Base-by-base conservation (phyloP, 331 rosid species). In the Ulmus americana region DNA sequence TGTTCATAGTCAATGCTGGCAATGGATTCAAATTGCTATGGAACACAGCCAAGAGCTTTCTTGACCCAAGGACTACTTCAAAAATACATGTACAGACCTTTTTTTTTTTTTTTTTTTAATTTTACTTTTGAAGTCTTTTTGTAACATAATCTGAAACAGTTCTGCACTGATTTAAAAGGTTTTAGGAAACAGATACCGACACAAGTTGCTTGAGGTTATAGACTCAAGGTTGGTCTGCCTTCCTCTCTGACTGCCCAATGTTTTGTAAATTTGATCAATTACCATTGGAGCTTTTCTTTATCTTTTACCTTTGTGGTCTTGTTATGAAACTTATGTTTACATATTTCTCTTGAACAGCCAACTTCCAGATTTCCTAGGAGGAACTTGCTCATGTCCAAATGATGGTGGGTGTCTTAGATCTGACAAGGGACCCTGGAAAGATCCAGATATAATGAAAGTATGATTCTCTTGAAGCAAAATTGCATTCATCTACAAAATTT, bases 1-100 rank as follows among this genome's bases (percentile, higher is more conserved):
- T 94, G 98, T 94, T 74, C 78, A 86, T 94, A 74, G 95, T 94
- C 52, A 94, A 94, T 82, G 98, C 98, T 59, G 95, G 95, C 59
- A 84, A 74, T 49, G 98, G 97, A 60, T 94, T 94, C 84, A 94
- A 82, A 80, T 74, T 89, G 45, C 71, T 94, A 57, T 94, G 98
- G 97, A 85, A 68, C 60, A 85, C 98, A 28, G 95, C 85, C 71
- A 89, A 78, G 82, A 70, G 90, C 49, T 94, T 94, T 81, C 95
- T 94, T 79, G 97, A 89, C 79, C 95, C 97, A 20, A 94, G 77
- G 84, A 94, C 98, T 69, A 90, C 95, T 45, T 76, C 90, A 58
- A 94, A 94, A 86, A 94, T 94, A 79, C 83, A 85, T 69, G 98
- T 94, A 79, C 12, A 64, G 61, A 16, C 22, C 5, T 45, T 50